Conservation (phyloP, 164 flowering plant genomes). For the Nymphaea colorata region DNA sequence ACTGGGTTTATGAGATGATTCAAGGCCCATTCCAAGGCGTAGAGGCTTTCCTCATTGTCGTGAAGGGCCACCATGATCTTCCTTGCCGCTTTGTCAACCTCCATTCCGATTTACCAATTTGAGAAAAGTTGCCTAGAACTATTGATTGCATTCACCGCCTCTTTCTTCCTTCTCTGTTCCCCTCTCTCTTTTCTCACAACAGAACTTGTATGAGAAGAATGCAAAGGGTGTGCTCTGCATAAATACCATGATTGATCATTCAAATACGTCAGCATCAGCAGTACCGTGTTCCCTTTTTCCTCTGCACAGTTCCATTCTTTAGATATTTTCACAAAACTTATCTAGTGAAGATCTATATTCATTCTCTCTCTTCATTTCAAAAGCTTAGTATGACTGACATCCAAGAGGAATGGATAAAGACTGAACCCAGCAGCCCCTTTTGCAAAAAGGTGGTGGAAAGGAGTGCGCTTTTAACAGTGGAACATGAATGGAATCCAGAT, state of each 20-base stretch:
- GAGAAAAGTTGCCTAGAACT: neutral
- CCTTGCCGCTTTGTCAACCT: conserved; percentile 4
- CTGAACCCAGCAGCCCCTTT: neutral
- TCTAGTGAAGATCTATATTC: too few relatives aligned
- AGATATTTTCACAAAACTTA: too few relatives aligned
- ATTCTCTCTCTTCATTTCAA: neutral
- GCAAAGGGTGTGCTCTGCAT: neutral
- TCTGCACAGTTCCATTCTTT: too few relatives aligned
- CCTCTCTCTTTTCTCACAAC: neutral
- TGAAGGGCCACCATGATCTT: conserved; percentile 12
- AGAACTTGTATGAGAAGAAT: neutral
- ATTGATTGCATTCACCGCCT: neutral
- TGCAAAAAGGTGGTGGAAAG: neutral
- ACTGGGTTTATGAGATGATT: conserved; percentile 3
- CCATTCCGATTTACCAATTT: conserved; percentile 1
- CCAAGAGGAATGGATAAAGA: neutral
- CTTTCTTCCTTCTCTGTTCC: neutral
- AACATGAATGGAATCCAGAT: neutral
- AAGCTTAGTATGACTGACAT: neutral
- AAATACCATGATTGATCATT: neutral
- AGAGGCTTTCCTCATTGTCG: conserved; percentile 5
- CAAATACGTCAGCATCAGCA: neutral
- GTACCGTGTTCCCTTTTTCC: too few relatives aligned
- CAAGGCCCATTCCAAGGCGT: conserved; percentile 13
- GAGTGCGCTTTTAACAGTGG: neutral